A percentile compares a stretch with the other conserved stretches of the same genome.
phyloP scores from a whole-genome alignment of 192 early-diverging fungal species.

The Allomyces macrogynus region DNA sequence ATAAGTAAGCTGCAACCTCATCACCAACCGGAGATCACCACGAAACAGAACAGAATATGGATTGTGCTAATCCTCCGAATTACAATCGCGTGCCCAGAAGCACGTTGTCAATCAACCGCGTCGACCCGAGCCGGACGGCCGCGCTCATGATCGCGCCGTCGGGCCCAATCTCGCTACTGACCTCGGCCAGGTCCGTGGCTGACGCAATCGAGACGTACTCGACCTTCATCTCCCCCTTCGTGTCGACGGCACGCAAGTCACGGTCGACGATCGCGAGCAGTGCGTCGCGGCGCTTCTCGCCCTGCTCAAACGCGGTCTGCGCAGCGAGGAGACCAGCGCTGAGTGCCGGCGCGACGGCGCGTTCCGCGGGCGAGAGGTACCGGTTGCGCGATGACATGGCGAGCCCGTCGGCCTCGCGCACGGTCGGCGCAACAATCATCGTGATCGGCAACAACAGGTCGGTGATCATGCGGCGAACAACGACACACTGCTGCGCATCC shows the following conservation, averaged over 20 bases:
- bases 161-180: slow-evolving; percentile 21
- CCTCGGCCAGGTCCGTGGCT: slow-evolving; percentile 41
- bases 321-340: slow-evolving; percentile 43
- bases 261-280: slow-evolving; percentile 25
- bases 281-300: slow-evolving; percentile 12
- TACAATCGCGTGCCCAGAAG: slow-evolving; percentile 27
- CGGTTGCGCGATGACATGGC: slow-evolving; percentile 80
- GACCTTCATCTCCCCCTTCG: slow-evolving; percentile 28
- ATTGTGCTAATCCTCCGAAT: no score
- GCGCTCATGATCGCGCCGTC: slow-evolving; percentile 58
- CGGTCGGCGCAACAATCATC: slow-evolving; percentile 50
- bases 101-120: slow-evolving; percentile 86
- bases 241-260: slow-evolving; percentile 24
- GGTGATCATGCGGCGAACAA: slow-evolving; percentile 51
- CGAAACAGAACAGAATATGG: no score
- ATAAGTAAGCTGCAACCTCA: no score
- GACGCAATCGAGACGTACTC: slow-evolving; percentile 74
- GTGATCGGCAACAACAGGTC: slow-evolving; percentile 65
- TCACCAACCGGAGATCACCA: no score
- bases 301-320: slow-evolving; percentile 19
- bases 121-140: slow-evolving; percentile 66
- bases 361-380: slow-evolving; percentile 53
- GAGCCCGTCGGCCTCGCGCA: slow-evolving; percentile 60
- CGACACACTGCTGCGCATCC: slow-evolving; percentile 84
- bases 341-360: slow-evolving; percentile 46